These are phyloP conservation scores for Flueggea neowawraea DNA, from an alignment of 441 rosid species.

Conservation along the genomic window DNA sequence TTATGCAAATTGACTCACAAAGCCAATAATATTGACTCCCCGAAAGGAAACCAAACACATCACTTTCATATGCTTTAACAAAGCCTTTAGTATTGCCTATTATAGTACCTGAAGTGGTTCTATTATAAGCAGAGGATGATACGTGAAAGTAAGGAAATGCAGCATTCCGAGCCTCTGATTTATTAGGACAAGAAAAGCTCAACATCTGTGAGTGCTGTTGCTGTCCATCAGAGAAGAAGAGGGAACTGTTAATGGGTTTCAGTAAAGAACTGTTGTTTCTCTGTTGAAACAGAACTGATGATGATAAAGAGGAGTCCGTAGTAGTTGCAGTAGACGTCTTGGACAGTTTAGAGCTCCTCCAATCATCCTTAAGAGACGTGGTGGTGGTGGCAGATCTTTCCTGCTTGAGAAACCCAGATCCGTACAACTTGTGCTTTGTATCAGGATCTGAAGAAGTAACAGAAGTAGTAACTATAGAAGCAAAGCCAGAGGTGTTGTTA, in stretches of 20 bases:
- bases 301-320: no score
- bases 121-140: conserved; percentile 32
- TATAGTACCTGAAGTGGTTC: conserved; percentile 33
- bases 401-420: conserved; percentile 62
- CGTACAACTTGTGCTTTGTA: conserved; percentile 43
- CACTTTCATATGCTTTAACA: conserved; percentile 12
- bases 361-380: conserved; percentile 21
- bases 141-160: conserved; percentile 40
- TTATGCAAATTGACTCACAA: no score
- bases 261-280: conserved; percentile 22
- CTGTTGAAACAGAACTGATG: no score
- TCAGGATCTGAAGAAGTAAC: conserved; percentile 43
- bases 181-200: conserved; percentile 65
- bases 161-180: conserved; percentile 40
- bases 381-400: conserved; percentile 28
- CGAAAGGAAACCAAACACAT: conserved; percentile 2
- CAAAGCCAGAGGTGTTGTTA: conserved; percentile 17
- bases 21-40: background rate
- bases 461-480: conserved; percentile 25
- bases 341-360: conserved; percentile 53
- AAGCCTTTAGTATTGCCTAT: background rate
- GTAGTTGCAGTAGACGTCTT: conserved; percentile 21
- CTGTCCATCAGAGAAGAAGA: conserved; percentile 30
- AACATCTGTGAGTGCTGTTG: conserved; percentile 59
- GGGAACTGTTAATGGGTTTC: conserved; percentile 38